Percentiles rank a stretch among this genome's conserved stretches.
Evolutionary conservation across 2,329 filamentous ascomycete species (phyloP).

Genomic region (Aureobasidium sp.): DNA sequence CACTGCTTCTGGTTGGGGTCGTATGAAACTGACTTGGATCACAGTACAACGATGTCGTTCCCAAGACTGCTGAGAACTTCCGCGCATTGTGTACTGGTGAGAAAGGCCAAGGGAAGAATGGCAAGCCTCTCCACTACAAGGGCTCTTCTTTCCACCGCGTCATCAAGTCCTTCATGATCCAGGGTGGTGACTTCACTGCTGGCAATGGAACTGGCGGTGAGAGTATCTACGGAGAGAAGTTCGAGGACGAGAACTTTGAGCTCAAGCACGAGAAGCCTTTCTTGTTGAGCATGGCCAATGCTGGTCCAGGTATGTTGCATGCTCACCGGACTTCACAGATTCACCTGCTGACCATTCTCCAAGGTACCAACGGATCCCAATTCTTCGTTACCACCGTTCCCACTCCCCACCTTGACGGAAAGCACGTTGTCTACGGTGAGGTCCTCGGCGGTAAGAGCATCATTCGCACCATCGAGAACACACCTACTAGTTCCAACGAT

Average conservation of each 20-base stretch:
- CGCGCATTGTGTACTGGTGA: constrained; percentile 89
- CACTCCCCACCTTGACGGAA: constrained; percentile 90
- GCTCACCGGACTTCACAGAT: constrained; percentile 8
- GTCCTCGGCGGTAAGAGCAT: constrained; percentile 89
- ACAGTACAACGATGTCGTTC: constrained; percentile 55
- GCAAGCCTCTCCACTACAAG: constrained; percentile 88
- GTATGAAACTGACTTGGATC: not conserved
- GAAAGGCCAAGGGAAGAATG: constrained; percentile 73
- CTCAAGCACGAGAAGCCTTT: constrained; percentile 89
- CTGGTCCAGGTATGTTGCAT: constrained; percentile 62
- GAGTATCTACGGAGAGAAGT: constrained; percentile 95
- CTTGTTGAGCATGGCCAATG: constrained; percentile 95
- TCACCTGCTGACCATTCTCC: not conserved
- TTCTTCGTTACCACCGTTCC: constrained; percentile 96
- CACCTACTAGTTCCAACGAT: constrained; percentile 64
- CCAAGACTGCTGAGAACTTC: constrained; percentile 96
- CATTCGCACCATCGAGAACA: constrained; percentile 81
- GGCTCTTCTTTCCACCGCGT: constrained; percentile 87
- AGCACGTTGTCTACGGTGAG: constrained; percentile 96
- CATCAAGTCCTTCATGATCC: constrained; percentile 98
- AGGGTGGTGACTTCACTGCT: constrained; percentile 93
- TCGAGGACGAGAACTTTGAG: constrained; percentile 92
- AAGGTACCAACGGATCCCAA: constrained; percentile 92
- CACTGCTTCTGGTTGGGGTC: not conserved
- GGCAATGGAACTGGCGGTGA: constrained; percentile 94